Evolutionary conservation across 371 early-diverging fungal genomes (phyloP), one percentile per base, ranked within the genome.

Genomic region (Ordospora pajunii): DNA sequence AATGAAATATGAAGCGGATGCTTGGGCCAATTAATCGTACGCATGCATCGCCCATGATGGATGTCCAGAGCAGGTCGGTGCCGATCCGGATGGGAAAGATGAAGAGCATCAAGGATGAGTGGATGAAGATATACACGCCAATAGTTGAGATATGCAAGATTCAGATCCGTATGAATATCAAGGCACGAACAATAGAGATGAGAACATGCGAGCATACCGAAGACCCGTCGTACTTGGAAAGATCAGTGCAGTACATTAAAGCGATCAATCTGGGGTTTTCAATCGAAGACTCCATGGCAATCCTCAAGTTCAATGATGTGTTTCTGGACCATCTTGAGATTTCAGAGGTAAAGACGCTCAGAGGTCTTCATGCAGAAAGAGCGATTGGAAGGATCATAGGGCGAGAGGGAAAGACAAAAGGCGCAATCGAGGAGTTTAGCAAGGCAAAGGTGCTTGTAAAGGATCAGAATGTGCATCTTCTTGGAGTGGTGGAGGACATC

Each of bases 351-450:
- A 93, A 94, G 87, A 94, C 92, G 12, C 84, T 97, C 52, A 89
- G 89, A 65, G 93, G 94, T 62, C 92, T 94, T 78, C 94, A 98
- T 85, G 85, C 96, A 81, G 90, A 94, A 23, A 89, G 99, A 76
- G 97, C 97, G 22, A 91, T 98, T 81, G 99, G 99, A 78, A 92
- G 99, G 84, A 91, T 98, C 80, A 95, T 96, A 45, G 99, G 99
- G 68, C 91, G 92, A 85, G 91, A 95, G 78, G 99, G 99, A 63
- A 94, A 93, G 85, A 95, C 94, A 14, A 92, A 92, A 82, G 92
- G 89, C 73, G 91, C 94, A 12, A 96, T 98, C 70, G 94, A 95
- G 83, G 91, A 96, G 82, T 90, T 95, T 32, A 90, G 92, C 67
- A 91, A 92, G 82, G 95, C 96, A 9, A 89, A 96, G 73, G 91